Base-by-base conservation (phyloP, 352 stramenopile species). In the Phytopythium cucurbitacearum region DNA sequence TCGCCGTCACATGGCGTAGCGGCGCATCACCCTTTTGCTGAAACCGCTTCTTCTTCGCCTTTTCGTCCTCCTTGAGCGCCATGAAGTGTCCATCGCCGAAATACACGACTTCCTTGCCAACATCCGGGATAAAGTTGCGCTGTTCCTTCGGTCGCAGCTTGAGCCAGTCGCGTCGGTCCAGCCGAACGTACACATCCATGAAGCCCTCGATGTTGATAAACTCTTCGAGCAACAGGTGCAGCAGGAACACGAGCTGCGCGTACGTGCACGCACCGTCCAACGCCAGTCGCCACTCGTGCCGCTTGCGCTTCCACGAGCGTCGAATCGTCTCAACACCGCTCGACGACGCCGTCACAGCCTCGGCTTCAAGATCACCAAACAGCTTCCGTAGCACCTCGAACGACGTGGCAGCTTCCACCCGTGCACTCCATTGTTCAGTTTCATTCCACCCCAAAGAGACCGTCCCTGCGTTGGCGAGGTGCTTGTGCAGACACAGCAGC, bases 141-240 rank as follows among this genome's bases (percentile, higher is more conserved):
- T 58, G 68, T 37, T 91, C 79, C 43, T 94, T 91, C 4, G 67
- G 56, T 16, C 80, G 79, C 34, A 94, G 59, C 57, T 91, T 87
- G 36, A 94, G 52, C 77, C 80, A 94, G 36, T 94, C 80, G 11
- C 80, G 85, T 16, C 80, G 65, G 51, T 91, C 75, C 10, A 94
- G 64, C 13, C 71, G 66, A 5, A 82, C 70, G 34, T 85, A 79
- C 12, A 89, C 62, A 60, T 94, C 84, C 69, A 89, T 76, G 49
- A 91, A 91, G 13, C 79, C 78, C 54, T 91, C 80, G 15, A 89
- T 69, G 48, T 90, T 80, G 49, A 93, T 73, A 46, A 86, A 88
- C 59, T 93, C 78, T 44, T 85, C 76, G 10, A 93, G 60, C 33
- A 91, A 70, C 36, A 87, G 62, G 53, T 89, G 71, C 36, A 93